Evolutionary conservation across 805 yeast genomes (phyloP).

Genomic region (Metschnikowia continentalis): DNA sequence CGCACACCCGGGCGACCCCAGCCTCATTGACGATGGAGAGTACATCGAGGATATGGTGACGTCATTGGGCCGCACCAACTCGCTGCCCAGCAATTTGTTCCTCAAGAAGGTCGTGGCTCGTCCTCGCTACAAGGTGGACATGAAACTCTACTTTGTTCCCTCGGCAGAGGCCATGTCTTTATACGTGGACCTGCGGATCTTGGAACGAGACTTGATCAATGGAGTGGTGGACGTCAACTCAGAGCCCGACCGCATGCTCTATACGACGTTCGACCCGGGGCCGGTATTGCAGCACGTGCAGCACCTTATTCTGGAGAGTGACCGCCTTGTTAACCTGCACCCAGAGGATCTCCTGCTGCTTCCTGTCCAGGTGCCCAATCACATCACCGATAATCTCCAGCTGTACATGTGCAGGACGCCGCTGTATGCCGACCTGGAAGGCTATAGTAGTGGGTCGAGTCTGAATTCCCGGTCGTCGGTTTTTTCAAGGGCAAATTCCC

Average conservation of each 20-base stretch:
- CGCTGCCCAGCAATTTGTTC: constrained; percentile 45
- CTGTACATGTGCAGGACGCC: constrained; percentile 9
- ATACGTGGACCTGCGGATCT: constrained; percentile 47
- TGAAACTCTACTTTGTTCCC: constrained; percentile 58
- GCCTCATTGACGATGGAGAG: constrained; percentile 48
- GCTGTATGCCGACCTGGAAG: neutral
- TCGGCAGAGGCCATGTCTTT: constrained; percentile 31
- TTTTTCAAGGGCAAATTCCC: neutral
- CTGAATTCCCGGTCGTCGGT: neutral
- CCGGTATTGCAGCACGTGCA: constrained; percentile 9
- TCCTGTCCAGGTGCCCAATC: constrained; percentile 13
- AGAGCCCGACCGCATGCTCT: constrained; percentile 15
- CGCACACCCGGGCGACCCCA: constrained; percentile 49
- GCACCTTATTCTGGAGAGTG: constrained; percentile 9
- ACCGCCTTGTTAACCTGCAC: neutral
- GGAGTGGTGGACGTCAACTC: constrained; percentile 41
- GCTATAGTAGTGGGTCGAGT: constrained; percentile 2
- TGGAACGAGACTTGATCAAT: constrained; percentile 48
- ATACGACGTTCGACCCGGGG: constrained; percentile 15
- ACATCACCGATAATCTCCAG: constrained; percentile 13
- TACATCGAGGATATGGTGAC: constrained; percentile 34
- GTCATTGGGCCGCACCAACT: constrained; percentile 39
- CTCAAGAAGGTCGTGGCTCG: constrained; percentile 56
- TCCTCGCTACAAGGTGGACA: constrained; percentile 58
- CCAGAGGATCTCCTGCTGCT: constrained; percentile 1